A percentile compares a stretch with the other conserved stretches of the same genome.
Evolutionary conservation across 805 yeast species (phyloP).

Genomic region (Candida andamanensis): DNA sequence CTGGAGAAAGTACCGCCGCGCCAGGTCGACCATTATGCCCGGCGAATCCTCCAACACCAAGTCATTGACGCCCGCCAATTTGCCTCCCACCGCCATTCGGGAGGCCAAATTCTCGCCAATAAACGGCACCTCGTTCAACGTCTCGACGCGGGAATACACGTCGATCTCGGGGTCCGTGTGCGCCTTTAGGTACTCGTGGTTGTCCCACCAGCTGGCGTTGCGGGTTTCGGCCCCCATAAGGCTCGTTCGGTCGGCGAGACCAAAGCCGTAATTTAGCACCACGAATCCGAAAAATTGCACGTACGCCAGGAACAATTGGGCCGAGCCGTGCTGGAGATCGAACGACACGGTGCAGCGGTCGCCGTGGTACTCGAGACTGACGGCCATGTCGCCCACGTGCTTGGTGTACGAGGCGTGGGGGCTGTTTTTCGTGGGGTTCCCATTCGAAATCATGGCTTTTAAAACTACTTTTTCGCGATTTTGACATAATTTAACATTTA

Average conservation of each 20-base stretch:
- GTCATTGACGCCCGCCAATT: conserved; percentile 34
- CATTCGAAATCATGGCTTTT: too few species aligned
- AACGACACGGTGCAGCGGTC: too few species aligned
- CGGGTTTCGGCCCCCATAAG: conserved; percentile 7
- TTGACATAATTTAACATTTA: too few species aligned
- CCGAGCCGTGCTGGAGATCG: too few species aligned
- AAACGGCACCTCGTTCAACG: conserved; percentile 10
- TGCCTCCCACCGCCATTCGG: conserved; percentile 26
- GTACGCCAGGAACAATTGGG: conserved; percentile 28
- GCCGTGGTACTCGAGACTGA: too few species aligned
- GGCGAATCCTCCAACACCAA: conserved; percentile 17
- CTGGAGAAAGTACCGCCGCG: conserved; percentile 22
- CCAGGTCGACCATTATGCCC: conserved; percentile 15
- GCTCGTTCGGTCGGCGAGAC: conserved; percentile 10
- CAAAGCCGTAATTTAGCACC: conserved; percentile 33
- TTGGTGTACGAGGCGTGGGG: too few species aligned
- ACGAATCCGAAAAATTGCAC: conserved; percentile 37
- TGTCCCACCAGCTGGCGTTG: conserved; percentile 30
- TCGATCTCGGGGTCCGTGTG: conserved; percentile 20
- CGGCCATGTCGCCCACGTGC: too few species aligned
- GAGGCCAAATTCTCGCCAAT: conserved; percentile 9
- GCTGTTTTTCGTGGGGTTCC: too few species aligned
- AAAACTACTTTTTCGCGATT: too few species aligned
- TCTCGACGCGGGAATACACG: conserved; percentile 16
- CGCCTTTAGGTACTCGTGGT: conserved; percentile 26